Evolutionary conservation across 495 filamentous ascomycete genomes (phyloP).

Genomic region (Talaromyces proteolyticus): DNA sequence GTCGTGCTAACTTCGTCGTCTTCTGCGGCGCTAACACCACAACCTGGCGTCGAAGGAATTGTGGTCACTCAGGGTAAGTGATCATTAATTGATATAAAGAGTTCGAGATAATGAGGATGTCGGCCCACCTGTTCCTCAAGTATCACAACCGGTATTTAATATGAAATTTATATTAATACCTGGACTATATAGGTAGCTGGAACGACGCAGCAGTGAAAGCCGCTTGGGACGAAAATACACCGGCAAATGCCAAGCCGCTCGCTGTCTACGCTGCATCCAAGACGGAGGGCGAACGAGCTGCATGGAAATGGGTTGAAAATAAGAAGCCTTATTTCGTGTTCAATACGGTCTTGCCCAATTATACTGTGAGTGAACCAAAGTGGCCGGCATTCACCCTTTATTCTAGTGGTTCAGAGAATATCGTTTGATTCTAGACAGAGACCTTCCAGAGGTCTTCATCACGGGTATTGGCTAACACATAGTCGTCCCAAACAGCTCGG

Average conservation of each 20-base stretch:
- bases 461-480: background rate
- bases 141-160: too few relatives aligned
- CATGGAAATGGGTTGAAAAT: slow-evolving; percentile 47
- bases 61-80: background rate
- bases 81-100: background rate
- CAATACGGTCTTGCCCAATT: slow-evolving; percentile 43
- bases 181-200: slow-evolving; percentile 21
- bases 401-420: background rate
- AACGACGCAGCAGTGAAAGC: slow-evolving; percentile 37
- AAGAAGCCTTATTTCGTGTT: slow-evolving; percentile 41
- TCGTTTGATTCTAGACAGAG: slow-evolving; percentile 6
- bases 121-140: background rate
- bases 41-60: slow-evolving; percentile 3
- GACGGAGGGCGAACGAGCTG: slow-evolving; percentile 38
- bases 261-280: slow-evolving; percentile 46
- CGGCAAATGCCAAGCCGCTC: slow-evolving; percentile 13
- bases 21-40: slow-evolving; percentile 20
- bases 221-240: slow-evolving; percentile 4
- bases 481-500: slow-evolving; percentile 14
- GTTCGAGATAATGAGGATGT: slow-evolving; percentile 12
- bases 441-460: background rate
- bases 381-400: too few relatives aligned
- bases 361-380: slow-evolving; percentile 18
- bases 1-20: slow-evolving; percentile 50
- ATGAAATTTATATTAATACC: background rate